These are phyloP conservation scores for Trichophyton equinum DNA, from an alignment of 2,329 filamentous ascomycete genomes.

Conservation along the genomic window DNA sequence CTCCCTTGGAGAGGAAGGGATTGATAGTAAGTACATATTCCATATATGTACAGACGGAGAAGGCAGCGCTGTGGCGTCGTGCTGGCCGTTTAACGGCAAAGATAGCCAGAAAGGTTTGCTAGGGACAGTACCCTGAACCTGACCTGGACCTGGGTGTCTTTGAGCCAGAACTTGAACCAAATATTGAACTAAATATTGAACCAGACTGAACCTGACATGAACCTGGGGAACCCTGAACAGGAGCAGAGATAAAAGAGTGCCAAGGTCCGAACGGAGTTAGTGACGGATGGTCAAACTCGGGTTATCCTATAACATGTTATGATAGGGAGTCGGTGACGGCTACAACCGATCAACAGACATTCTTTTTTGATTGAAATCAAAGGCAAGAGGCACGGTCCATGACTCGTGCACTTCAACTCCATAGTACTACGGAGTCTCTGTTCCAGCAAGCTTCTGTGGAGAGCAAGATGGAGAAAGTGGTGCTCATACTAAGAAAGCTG, in stretches of 20 bases:
- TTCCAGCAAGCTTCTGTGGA: not conserved
- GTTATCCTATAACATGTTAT: not conserved
- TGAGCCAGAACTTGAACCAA: not conserved
- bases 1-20: too few species aligned
- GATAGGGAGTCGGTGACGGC: not conserved
- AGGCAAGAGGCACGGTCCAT: not conserved
- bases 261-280: not conserved
- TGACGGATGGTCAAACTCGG: not conserved
- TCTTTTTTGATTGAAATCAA: not conserved
- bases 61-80: not conserved
- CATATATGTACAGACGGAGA: not conserved
- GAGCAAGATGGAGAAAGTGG: not conserved
- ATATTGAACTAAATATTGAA: not conserved
- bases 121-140: not conserved
- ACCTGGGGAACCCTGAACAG: not conserved
- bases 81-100: not conserved
- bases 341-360: too few species aligned
- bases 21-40: not conserved
- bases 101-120: not conserved
- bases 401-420: not conserved
- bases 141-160: not conserved
- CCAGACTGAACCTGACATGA: slow-evolving; percentile 1
- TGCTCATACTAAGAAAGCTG: too few species aligned
- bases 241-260: not conserved
- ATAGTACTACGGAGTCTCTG: not conserved